Base-by-base conservation (phyloP, 345 rosid species). In the Dipteronia sinensis region DNA sequence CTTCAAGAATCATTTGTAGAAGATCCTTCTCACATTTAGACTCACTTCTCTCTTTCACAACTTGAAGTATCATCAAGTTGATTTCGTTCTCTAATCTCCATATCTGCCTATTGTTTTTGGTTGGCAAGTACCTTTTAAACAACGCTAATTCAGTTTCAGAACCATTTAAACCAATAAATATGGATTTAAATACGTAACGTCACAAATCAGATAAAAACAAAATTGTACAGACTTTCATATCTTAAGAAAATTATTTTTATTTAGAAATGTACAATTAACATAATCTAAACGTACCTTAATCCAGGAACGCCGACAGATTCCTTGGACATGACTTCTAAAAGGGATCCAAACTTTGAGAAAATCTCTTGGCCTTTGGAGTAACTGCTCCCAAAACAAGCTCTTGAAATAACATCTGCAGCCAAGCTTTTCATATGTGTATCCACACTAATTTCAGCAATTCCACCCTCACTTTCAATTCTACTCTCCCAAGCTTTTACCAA, bases 361-460 rank as follows among this genome's bases (percentile, higher is more conserved):
- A 88, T 87, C 65, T 85, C 83, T 74, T 81, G 81, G 12, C 91
- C 92, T 65, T 68, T 76, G n/a, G 67, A 74, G 64, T 85, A 88
- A 79, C 63, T 85, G 76, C 90, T 91, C 2, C 91, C 85, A 8
- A 91, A 89, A 66, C 89, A 85, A 40, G 89, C 85, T 34, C 80
- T 83, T 27, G 94, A 82, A 65, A 91, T 88, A 29, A 88, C 75
- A 72, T 88, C 89, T 11, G 86, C 90, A 0, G 93, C 79, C 76
- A 74, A 85, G 82, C 78, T 80, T 85, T 80, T 77, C 82, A 86
- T 77, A 76, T 77, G 76, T 13, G 67, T 77, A 25, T 83, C 85
- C 0, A 87, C 65, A 68, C 40, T 53, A 3, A 87, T 73, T 22
- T 87, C 79, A 1, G 65, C 79, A 6, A 0, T n/a, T 53, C 79